These are phyloP conservation scores for Alternaria infectoria DNA, from an alignment of 2,329 filamentous ascomycete genomes.

Conservation along the genomic window DNA sequence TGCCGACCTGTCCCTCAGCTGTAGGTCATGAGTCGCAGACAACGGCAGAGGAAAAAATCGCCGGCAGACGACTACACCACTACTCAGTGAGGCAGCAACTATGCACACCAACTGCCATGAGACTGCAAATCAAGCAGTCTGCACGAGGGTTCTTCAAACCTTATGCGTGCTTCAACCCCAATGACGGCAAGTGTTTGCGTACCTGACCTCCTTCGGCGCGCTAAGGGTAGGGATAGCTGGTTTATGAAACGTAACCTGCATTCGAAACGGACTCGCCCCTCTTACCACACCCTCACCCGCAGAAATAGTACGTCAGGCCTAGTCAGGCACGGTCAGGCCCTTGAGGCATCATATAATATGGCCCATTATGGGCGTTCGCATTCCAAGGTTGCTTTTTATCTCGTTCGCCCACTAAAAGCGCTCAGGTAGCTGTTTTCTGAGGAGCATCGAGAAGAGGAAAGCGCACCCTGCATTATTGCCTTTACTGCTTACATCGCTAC, in stretches of 20 bases:
- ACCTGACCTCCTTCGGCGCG: constrained; percentile 14
- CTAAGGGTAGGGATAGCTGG: constrained; percentile 13
- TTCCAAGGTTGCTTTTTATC: neutral
- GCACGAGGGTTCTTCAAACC: constrained; percentile 8
- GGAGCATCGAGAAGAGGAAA: neutral
- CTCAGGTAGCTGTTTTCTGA: constrained; percentile 1
- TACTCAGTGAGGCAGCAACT: neutral
- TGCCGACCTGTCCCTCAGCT: neutral
- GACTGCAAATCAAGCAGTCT: constrained; percentile 4
- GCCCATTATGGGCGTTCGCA: constrained; percentile 7
- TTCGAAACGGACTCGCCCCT: constrained; percentile 26
- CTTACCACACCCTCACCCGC: constrained; percentile 9
- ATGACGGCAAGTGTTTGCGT: constrained; percentile 4
- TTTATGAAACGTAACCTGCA: constrained; percentile 23
- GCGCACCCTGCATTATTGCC: neutral
- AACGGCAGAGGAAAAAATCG: neutral
- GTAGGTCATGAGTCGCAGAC: neutral
- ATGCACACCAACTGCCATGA: neutral
- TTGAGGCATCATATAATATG: constrained; percentile 18
- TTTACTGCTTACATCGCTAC: neutral
- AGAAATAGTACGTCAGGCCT: constrained; percentile 1
- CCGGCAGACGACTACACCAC: neutral
- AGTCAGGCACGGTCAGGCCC: neutral
- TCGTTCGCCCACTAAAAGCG: neutral
- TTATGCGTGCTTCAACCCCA: constrained; percentile 14